These are phyloP conservation scores for Udeniomyces megalosporus DNA, from an alignment of 768 basidiomycete species.

Conservation along the genomic window DNA sequence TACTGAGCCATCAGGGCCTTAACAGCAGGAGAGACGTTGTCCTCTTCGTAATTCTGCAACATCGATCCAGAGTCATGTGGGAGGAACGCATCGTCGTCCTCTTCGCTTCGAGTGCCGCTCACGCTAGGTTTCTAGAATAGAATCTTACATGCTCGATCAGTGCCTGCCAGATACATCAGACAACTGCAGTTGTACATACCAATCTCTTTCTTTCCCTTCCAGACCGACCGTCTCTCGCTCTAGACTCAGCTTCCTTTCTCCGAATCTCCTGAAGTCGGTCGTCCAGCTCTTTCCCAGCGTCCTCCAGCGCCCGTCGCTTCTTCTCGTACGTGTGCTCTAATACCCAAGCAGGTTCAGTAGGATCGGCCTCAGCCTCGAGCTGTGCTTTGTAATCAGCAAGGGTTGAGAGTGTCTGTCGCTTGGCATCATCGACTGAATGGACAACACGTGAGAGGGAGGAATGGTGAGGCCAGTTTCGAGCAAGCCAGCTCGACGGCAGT, in stretches of 20 bases:
- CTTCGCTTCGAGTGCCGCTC: constrained; percentile 7
- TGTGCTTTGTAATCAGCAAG: background rate
- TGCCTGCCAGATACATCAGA: background rate
- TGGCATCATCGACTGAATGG: background rate
- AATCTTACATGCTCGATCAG: background rate
- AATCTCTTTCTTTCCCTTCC: constrained; percentile 36
- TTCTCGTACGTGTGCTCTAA: constrained; percentile 52
- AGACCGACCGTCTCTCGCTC: background rate
- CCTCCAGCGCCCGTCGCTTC: constrained; percentile 49
- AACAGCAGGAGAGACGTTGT: constrained; percentile 60
- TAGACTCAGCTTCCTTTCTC: background rate
- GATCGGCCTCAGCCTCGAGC: background rate
- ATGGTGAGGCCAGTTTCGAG: too few species aligned
- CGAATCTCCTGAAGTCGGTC: background rate
- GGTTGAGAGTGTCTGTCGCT: constrained; percentile 10
- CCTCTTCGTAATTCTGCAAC: constrained; percentile 23
- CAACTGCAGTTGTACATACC: constrained; percentile 31
- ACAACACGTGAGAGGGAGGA: background rate
- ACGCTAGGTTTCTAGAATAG: background rate
- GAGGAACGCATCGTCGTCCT: constrained; percentile 53
- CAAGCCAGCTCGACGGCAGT: too few species aligned
- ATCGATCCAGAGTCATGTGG: constrained; percentile 37
- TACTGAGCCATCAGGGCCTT: constrained; percentile 66
- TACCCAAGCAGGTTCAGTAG: constrained; percentile 56
- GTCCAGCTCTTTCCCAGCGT: constrained; percentile 19